Evolutionary conservation across 495 filamentous ascomycete species (phyloP), one percentile per base, ranked within the genome.

Genomic region (Podospora pseudopauciseta): DNA sequence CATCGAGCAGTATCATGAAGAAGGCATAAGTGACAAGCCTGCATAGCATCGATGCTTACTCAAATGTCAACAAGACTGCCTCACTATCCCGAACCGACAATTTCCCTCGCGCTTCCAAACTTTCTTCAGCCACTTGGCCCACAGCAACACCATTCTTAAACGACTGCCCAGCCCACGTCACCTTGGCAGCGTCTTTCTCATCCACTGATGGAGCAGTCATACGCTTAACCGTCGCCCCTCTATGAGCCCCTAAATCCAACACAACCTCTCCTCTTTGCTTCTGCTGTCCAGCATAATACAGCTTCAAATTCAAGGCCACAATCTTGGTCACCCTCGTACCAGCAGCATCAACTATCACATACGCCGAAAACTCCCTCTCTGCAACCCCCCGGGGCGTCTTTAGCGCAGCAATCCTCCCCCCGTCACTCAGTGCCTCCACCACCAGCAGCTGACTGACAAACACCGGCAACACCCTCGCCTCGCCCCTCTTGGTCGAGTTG

Each of bases 151-250:
- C 72, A 44, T 66, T 30, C 65, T 65, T 53, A 49, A 73, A 73
- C 23, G 72, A 73, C 69, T 73, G 72, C 11, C 72, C 69, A 0
- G 72, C 72, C 72, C 69, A 71, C 3, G 65, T 73, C 20, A 73
- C 69, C 63, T 67, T 73, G 4, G 61, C 67, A 19, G 69, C 18
- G 23, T 71, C 69, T 57, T 69, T 71, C 65, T 73, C 72, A 49
- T 73, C 72, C 19, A 73, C 69, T 2, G 49, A 49, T 7, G 65
- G 67, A 5, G 72, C 72, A 20, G 69, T 73, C 72, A 73, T 73
- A 15, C 72, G 15, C 67, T 73, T 73, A 15, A 73, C 67, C 18
- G 34, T 44, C 4, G 53, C 72, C 15, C 72, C 69, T 0, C 16
- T 27, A 55, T 71, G 69, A 58, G 34, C 23, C 32, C 72, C 69